Evolutionary conservation across 163 green algal genomes (phyloP), one percentile per base, ranked within the genome.

Genomic region (Chlamydomonas reinhardtii): DNA sequence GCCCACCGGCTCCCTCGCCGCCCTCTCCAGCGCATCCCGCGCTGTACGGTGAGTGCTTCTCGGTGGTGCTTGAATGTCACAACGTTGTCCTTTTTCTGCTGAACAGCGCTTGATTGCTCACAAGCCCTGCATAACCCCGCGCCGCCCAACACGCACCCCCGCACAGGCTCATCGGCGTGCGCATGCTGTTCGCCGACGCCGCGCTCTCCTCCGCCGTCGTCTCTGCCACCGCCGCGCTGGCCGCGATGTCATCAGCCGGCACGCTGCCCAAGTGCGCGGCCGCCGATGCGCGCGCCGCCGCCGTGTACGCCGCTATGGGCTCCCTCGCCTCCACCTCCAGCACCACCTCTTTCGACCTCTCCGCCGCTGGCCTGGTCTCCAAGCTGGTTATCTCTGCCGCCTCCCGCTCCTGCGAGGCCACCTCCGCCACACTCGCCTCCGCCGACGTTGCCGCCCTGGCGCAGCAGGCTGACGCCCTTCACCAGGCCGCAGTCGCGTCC

Each of bases 131-230:
- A n/a, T n/a, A n/a, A n/a, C n/a, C n/a, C n/a, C n/a, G n/a, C n/a
- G n/a, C n/a, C n/a, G n/a, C n/a, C n/a, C n/a, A n/a, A n/a, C n/a
- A n/a, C n/a, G n/a, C n/a, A n/a, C n/a, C n/a, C n/a, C n/a, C 17
- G 8, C 74, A 35, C 62, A 83, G 76, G 59, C 61, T 73, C 24
- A 54, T 16, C 34, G 76, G 64, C 56, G 29, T 84, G 8, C 27
- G 39, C 12, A 74, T 75, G 76, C 39, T 84, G 4, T 48, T 34
- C 11, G 76, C 64, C 4, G 76, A 84, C 76, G 43, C 64, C 0
- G 64, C 64, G 0, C 56, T 84, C 15, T 31, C 39, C 39, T 48
- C 64, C 11, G 22, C 73, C 9, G 35, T 73, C 34, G 39, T 70
- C 75, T 64, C 61, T 20, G 76, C 76, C 14, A n/a, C 27, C 16